Evolutionary conservation across 1,284 basidiomycete genomes (phyloP).

Genomic region (Rhodotorula sp.): DNA sequence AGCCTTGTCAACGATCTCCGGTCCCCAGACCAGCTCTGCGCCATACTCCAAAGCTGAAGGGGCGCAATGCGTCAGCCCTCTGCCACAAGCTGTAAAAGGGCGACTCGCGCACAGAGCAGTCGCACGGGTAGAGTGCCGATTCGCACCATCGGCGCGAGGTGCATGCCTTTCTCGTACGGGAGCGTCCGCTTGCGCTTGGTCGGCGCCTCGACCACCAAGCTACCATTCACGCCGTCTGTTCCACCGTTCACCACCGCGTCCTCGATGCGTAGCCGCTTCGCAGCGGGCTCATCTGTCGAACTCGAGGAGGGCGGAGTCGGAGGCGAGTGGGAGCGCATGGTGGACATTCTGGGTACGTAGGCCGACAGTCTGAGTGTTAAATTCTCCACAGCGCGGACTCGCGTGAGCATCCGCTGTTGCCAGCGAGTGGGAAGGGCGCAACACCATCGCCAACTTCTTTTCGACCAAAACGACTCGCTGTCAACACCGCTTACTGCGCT

Average conservation of each 20-base stretch:
- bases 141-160: conserved; percentile 89
- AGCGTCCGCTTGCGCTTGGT: conserved; percentile 17
- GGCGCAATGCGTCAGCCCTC: conserved; percentile 66
- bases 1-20: conserved; percentile 94
- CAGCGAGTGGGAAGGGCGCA: too few species aligned
- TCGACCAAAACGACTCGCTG: too few species aligned
- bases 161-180: conserved; percentile 42
- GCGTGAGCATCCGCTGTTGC: background rate
- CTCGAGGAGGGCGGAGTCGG: too few species aligned
- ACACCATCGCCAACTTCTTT: too few species aligned
- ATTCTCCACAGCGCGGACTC: background rate
- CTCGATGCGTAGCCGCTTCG: conserved; percentile 16
- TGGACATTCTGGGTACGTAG: background rate
- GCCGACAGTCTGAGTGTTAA: background rate
- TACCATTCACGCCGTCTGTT: too few species aligned
- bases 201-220: background rate
- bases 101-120: conserved; percentile 16
- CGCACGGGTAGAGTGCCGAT: conserved; percentile 62
- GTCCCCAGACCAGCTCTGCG: conserved; percentile 93
- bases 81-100: too few species aligned
- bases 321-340: background rate
- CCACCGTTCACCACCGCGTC: background rate
- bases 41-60: conserved; percentile 84
- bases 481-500: background rate
- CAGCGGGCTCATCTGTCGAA: background rate